Evolutionary conservation across 306 rosid species (phyloP), one percentile per base, ranked within the genome.

Genomic region (Lablab purpureus): DNA sequence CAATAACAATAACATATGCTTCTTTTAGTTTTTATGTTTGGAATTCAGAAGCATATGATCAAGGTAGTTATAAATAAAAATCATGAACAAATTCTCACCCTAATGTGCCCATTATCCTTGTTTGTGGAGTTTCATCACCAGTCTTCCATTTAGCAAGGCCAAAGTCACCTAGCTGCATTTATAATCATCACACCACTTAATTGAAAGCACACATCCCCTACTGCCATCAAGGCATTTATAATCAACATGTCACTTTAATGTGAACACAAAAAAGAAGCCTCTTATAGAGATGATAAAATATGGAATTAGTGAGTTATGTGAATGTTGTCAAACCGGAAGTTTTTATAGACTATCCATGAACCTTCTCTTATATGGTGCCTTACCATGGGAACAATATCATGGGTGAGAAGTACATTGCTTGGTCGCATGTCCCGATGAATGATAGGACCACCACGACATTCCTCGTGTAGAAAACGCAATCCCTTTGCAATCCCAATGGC

Each of bases 401-500:
- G 98, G 7, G 98, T 94, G 62, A 94, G 96, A 47, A 94, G 87
- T 79, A 94, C 87, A 73, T 94, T 94, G 94, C 96, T 87, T 36
- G 98, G 97, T 71, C 96, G 84, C 85, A 90, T 82, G 76, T 94
- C 97, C 28, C 98, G 74, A 73, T 94, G 98, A 86, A 94, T 88
- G 60, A 94, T 84, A 80, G 98, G 97, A 49, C 96, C 90, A 49
- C 94, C 96, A 17, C 98, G 94, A 25, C 98, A 91, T 87, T 94
- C 97, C 80, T 94, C 98, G 10, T 94, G 97, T 9, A 91, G 86
- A 85, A 91, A 94, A 71, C 98, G 96, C 81, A 94, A 63, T 54
- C 97, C 98, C 88, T 89, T 94, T 14, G 98, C 98, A 28, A 84
- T 90, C 66, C 96, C 98, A 81, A 94, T 73, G n/a, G 98, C 98